phyloP scores from a whole-genome alignment of 2,329 filamentous ascomycete genomes.

The Colletotrichum euphorbiae region DNA sequence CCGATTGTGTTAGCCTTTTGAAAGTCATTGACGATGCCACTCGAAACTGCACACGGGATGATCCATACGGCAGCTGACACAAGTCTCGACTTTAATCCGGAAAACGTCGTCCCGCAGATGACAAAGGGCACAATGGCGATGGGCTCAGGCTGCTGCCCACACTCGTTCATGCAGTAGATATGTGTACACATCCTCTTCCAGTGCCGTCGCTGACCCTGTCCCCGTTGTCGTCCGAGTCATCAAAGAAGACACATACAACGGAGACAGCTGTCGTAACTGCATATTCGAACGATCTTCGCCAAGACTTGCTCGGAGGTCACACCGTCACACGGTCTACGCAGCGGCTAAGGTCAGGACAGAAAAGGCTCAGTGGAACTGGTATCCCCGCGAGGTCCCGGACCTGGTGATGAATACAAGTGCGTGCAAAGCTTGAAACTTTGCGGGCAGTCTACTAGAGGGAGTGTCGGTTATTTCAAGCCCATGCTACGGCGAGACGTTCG shows the following conservation, averaged over 20 bases:
- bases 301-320: not conserved
- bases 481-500: not conserved
- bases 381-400: not conserved
- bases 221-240: not conserved
- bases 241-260: not conserved
- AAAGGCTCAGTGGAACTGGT: not conserved
- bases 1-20: no score
- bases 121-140: not conserved
- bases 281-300: not conserved
- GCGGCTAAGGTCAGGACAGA: not conserved
- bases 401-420: not conserved
- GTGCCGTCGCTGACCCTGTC: not conserved
- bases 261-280: not conserved
- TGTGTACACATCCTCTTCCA: not conserved
- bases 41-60: not conserved
- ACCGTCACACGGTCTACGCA: not conserved
- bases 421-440: no score
- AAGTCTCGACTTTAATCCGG: slow-evolving; percentile 1
- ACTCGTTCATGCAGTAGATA: not conserved
- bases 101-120: not conserved
- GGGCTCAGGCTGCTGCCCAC: not conserved
- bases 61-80: not conserved
- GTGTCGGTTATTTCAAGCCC: not conserved
- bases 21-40: not conserved
- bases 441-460: not conserved